phyloP scores from a whole-genome alignment of 2,329 filamentous ascomycete species.

The Emmonsia crescens region DNA sequence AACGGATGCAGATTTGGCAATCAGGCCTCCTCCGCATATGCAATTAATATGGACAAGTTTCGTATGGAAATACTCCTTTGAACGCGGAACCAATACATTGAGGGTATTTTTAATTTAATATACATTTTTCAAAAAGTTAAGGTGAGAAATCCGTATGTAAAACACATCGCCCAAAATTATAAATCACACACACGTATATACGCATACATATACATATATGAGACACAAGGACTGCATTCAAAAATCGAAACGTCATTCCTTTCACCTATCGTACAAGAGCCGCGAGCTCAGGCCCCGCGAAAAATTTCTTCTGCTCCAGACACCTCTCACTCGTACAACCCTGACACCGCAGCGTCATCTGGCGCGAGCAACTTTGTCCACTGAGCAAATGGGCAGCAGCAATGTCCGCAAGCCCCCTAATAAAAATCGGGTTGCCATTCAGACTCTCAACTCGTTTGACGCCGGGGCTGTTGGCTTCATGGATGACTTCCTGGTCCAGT shows the following conservation, averaged over 20 bases:
- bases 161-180: not conserved
- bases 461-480: conserved; percentile 62
- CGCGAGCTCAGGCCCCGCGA: conserved; percentile 35
- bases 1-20: no score
- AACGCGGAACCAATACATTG: not conserved
- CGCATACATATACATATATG: not conserved
- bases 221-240: not conserved
- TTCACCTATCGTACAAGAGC: conserved; percentile 24
- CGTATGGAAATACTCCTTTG: not conserved
- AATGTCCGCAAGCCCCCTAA: conserved; percentile 76
- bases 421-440: conserved; percentile 86
- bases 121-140: not conserved
- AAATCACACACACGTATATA: not conserved
- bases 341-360: conserved; percentile 86
- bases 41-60: not conserved
- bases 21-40: not conserved
- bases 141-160: not conserved
- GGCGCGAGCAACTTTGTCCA: conserved; percentile 60
- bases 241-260: not conserved
- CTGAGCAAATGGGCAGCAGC: conserved; percentile 68
- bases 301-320: conserved; percentile 59
- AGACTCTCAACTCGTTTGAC: conserved; percentile 86
- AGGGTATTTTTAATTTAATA: not conserved
- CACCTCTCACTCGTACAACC: conserved; percentile 87
- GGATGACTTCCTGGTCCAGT: conserved; percentile 88